Conservation (phyloP, 2,329 filamentous ascomycete species). For the Fusarium mangiferae region DNA sequence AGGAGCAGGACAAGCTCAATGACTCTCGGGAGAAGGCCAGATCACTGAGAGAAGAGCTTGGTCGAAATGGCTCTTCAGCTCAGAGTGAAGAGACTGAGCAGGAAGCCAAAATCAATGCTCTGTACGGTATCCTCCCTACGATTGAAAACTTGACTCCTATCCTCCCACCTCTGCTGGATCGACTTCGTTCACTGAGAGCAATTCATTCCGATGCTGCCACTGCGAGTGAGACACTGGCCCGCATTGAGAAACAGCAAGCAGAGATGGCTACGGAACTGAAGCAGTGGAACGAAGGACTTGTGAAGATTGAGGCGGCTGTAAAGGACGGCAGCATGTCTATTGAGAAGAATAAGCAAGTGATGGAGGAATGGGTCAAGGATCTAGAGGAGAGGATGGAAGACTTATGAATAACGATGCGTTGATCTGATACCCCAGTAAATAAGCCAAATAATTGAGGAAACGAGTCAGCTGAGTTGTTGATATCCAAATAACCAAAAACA, state of each 20-base stretch:
- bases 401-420: conserved; percentile 53
- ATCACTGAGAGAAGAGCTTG: conserved; percentile 68
- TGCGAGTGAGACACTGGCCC: conserved; percentile 80
- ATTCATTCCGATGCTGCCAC: conserved; percentile 89
- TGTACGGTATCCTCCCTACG: conserved; percentile 88
- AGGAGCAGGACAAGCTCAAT: conserved; percentile 78
- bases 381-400: conserved; percentile 80
- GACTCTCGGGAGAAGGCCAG: conserved; percentile 72
- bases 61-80: conserved; percentile 55
- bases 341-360: conserved; percentile 82
- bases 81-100: conserved; percentile 72
- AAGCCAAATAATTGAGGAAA: conserved; percentile 1
- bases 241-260: conserved; percentile 80
- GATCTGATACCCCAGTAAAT: conserved; percentile 48
- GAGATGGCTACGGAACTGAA: conserved; percentile 87
- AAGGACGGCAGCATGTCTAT: conserved; percentile 75
- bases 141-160: conserved; percentile 89
- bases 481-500: not conserved
- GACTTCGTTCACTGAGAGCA: conserved; percentile 82
- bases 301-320: conserved; percentile 81
- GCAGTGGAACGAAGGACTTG: conserved; percentile 84
- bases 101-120: conserved; percentile 85
- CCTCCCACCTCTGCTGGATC: conserved; percentile 84
- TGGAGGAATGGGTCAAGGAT: conserved; percentile 89
- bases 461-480: not conserved